These are phyloP conservation scores for Cystobasidiaceae sp. DNA, from an alignment of 1,284 basidiomycete species.

Conservation along the genomic window DNA sequence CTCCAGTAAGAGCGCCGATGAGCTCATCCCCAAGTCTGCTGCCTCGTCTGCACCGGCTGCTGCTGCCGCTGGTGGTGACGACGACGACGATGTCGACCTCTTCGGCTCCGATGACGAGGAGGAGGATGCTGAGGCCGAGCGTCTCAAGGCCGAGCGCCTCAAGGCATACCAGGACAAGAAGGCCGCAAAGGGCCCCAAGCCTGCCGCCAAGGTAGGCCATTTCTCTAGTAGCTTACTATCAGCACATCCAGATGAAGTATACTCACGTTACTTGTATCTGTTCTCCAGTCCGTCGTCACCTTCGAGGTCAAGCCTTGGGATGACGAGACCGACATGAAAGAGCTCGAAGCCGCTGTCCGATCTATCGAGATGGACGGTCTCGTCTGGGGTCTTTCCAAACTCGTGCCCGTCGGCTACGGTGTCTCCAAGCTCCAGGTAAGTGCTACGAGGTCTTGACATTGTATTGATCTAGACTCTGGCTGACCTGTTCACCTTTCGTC, in stretches of 20 bases:
- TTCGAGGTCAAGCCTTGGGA: constrained; percentile 80
- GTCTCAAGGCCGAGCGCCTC: constrained; percentile 89
- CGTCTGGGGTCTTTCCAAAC: constrained; percentile 67
- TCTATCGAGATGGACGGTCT: constrained; percentile 86
- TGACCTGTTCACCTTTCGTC: background rate
- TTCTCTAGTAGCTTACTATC: background rate
- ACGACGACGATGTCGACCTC: constrained; percentile 87
- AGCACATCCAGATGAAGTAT: background rate
- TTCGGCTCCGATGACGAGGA: constrained; percentile 86
- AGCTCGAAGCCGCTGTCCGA: constrained; percentile 75
- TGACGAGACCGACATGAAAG: constrained; percentile 95
- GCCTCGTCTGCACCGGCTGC: constrained; percentile 51
- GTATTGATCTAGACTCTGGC: background rate
- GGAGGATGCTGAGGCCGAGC: constrained; percentile 87
- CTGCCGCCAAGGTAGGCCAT: constrained; percentile 69
- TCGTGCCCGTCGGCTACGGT: constrained; percentile 75
- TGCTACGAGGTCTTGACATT: constrained; percentile 44
- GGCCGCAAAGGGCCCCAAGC: constrained; percentile 66
- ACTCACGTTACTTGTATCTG: constrained; percentile 31
- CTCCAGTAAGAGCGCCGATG: constrained; percentile 64
- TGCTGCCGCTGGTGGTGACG: constrained; percentile 59
- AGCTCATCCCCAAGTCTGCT: constrained; percentile 43
- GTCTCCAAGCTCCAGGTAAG: constrained; percentile 66
- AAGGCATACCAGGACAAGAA: constrained; percentile 92
- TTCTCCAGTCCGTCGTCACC: constrained; percentile 77